Base-by-base conservation (phyloP, 2,329 filamentous ascomycete genomes). In the Fusarium subtropicale region DNA sequence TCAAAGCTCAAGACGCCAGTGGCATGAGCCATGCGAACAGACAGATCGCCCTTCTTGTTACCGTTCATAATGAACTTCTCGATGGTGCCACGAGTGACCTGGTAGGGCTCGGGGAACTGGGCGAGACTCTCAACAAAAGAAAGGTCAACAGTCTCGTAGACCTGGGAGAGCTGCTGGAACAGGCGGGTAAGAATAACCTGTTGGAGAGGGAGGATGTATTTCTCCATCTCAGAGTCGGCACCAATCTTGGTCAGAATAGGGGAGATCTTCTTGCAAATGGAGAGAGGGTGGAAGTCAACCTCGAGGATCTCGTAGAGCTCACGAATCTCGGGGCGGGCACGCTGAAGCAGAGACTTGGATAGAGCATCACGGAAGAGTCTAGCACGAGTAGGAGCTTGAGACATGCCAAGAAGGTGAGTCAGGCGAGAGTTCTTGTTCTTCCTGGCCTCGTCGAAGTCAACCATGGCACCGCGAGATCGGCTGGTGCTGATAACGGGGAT, bases 51-150 rank as follows among this genome's bases (percentile, higher is more conserved):
- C 88, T 99, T 99, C 90, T 99, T 99, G 88, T 97, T 98, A 69
- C 96, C 96, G 81, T 99, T 99, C 96, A 99, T 99, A 86, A 99
- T 98, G 86, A 99, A 99, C 85, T 98, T 99, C 86, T 99, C 96
- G 72, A 99, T 97, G 66, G 93, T 97, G 71, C 91, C 90, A 56
- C 92, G 90, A 69, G 88, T 92, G 72, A 98, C 94, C 82, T 97
- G 92, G 88, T 97, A 98, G 42, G 96, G 93, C 79, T 97, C 94
- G 12, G 96, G 96, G 87, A 99, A 99, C 77, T 96, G 88, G 68
- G 96, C 96, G 56, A 99, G 91, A 76, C 92, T 91, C 80, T 97
- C 91, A 47, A 99, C 95, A 75, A 98, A 98, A 75, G 89, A 88
- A 66, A 99, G 88, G 79, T 98, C 94, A 59, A 99, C 95, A 46